phyloP scores from a whole-genome alignment of 176 grass and related monocot species.

The Avena sativa region DNA sequence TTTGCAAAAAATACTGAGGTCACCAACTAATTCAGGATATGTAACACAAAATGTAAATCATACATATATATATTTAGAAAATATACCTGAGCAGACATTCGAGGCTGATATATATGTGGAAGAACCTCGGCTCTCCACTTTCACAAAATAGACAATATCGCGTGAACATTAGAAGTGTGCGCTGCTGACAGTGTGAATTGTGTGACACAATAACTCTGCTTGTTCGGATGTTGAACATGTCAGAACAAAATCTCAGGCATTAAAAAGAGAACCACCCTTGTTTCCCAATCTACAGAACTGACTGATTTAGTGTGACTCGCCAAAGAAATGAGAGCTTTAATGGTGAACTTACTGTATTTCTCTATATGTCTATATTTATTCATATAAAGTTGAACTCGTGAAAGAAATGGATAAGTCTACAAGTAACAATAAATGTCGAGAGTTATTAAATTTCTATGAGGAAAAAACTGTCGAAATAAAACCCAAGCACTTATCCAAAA shows the following conservation, averaged over 20 bases:
- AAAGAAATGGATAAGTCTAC: background rate
- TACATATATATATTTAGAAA: constrained; percentile 40
- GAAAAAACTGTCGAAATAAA: background rate
- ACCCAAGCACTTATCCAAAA: background rate
- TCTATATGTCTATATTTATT: background rate
- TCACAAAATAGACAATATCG: constrained; percentile 50
- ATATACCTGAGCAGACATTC: constrained; percentile 75
- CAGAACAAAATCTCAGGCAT: too few relatives aligned
- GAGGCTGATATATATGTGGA: constrained; percentile 72
- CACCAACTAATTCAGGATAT: background rate
- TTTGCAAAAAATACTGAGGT: background rate
- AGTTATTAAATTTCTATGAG: background rate
- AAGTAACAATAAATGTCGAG: background rate
- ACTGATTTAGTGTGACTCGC: background rate
- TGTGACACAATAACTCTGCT: too few relatives aligned
- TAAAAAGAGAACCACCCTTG: too few relatives aligned
- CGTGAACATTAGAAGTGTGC: too few relatives aligned
- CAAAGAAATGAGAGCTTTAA: background rate
- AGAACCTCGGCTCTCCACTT: constrained; percentile 65
- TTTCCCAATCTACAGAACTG: background rate
- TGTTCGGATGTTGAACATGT: too few relatives aligned
- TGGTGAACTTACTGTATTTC: background rate
- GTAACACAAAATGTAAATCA: constrained; percentile 5
- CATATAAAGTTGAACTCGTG: background rate
- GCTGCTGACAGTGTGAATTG: too few relatives aligned